phyloP scores from a whole-genome alignment of 2,329 filamentous ascomycete genomes.

The Ophiobolus disseminans region DNA sequence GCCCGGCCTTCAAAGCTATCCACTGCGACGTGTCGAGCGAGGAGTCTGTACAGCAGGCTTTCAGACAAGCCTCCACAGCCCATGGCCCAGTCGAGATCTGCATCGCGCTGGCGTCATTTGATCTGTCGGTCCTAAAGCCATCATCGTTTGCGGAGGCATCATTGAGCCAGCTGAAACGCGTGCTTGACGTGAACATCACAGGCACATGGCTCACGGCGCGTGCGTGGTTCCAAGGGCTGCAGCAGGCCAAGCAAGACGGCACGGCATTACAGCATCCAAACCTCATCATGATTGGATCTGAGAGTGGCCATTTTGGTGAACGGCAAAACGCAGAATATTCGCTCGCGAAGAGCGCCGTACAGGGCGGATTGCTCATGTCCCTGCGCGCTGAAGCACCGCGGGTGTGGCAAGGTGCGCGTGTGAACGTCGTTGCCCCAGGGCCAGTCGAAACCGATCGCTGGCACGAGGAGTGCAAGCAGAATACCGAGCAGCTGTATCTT shows the following conservation, averaged over 20 bases:
- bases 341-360: constrained; percentile 55
- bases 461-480: constrained; percentile 49
- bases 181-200: constrained; percentile 54
- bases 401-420: constrained; percentile 48
- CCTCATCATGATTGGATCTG: constrained; percentile 55
- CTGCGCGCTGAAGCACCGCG: constrained; percentile 52
- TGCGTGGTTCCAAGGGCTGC: constrained; percentile 53
- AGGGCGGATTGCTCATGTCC: constrained; percentile 52
- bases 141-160: constrained; percentile 51
- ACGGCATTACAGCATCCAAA: constrained; percentile 40
- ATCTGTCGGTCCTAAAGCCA: constrained; percentile 52
- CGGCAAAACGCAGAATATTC: constrained; percentile 55
- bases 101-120: constrained; percentile 54
- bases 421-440: constrained; percentile 58
- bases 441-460: constrained; percentile 55
- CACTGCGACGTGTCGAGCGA: constrained; percentile 48
- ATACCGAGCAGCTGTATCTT: constrained; percentile 49
- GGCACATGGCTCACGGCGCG: constrained; percentile 50
- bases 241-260: constrained; percentile 23
- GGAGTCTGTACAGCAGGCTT: constrained; percentile 42
- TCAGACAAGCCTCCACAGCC: constrained; percentile 40
- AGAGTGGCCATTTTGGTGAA: constrained; percentile 55
- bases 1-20: constrained; percentile 14
- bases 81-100: constrained; percentile 51
- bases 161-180: constrained; percentile 49